Evolutionary conservation across 495 filamentous ascomycete species (phyloP).

Genomic region (Peziza echinospora): DNA sequence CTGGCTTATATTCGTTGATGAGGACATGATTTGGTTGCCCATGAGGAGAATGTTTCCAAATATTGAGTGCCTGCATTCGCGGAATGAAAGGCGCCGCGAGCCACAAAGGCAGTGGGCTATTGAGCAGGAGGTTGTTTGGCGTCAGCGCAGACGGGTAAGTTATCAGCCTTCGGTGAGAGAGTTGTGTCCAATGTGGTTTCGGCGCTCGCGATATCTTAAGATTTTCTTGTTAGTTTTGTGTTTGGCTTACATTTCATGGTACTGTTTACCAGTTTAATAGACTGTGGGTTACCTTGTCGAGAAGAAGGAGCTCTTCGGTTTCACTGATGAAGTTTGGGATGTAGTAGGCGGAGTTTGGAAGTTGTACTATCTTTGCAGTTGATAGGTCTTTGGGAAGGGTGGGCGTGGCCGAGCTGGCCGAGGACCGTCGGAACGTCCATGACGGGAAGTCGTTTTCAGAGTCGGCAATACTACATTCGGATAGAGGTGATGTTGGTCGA

Average conservation of each 20-base stretch:
- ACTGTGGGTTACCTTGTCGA: slow-evolving; percentile 32
- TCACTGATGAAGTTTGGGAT: slow-evolving; percentile 66
- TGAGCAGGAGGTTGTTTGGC: slow-evolving; percentile 43
- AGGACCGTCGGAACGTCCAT: neutral
- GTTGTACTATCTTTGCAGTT: slow-evolving; percentile 4
- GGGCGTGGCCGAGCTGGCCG: neutral
- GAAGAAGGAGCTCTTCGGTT: slow-evolving; percentile 48
- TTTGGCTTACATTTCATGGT: too few species aligned
- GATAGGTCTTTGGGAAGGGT: neutral
- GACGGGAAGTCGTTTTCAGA: neutral
- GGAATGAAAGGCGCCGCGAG: slow-evolving; percentile 46
- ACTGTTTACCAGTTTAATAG: too few species aligned
- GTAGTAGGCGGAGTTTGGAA: slow-evolving; percentile 58
- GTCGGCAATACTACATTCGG: neutral
- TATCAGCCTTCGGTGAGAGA: slow-evolving; percentile 73
- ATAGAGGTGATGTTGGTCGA: too few species aligned
- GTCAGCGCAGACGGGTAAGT: slow-evolving; percentile 67
- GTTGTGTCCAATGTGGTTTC: slow-evolving; percentile 60
- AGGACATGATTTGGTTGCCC: slow-evolving; percentile 68
- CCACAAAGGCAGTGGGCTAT: slow-evolving; percentile 59
- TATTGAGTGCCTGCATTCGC: slow-evolving; percentile 34
- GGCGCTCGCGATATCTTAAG: slow-evolving; percentile 27
- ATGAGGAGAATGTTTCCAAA: slow-evolving; percentile 58
- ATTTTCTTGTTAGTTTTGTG: too few species aligned
- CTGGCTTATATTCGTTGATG: slow-evolving; percentile 74